A percentile compares a stretch with the other conserved stretches of the same genome.
These are phyloP conservation scores for Lophium mytilinum DNA, from an alignment of 495 filamentous ascomycete genomes.

Conservation along the genomic window DNA sequence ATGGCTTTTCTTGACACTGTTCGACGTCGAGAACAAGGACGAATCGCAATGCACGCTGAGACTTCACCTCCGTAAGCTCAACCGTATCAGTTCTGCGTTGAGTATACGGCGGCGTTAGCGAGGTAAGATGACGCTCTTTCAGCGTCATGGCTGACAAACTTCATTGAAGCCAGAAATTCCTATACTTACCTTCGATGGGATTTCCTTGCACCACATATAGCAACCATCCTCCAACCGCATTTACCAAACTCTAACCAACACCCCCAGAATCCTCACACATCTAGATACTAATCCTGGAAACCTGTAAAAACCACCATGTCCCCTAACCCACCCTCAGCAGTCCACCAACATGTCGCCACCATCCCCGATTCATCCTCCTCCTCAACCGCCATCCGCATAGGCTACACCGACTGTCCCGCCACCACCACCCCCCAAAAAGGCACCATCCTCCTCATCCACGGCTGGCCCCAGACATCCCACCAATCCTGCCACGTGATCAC, in stretches of 20 bases:
- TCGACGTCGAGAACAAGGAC: too few species aligned
- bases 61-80: too few species aligned
- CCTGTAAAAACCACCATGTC: not conserved
- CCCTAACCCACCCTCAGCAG: too few species aligned
- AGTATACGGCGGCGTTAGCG: too few species aligned
- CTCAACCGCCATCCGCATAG: slow-evolving; percentile 4
- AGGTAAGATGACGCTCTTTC: not conserved
- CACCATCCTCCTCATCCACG: slow-evolving; percentile 31
- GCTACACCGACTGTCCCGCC: slow-evolving; percentile 14
- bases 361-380: slow-evolving; percentile 6
- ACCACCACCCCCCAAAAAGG: slow-evolving; percentile 7
- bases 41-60: too few species aligned
- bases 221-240: too few species aligned
- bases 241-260: not conserved
- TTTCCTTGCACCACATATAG: too few species aligned
- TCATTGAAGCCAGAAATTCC: too few species aligned
- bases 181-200: too few species aligned
- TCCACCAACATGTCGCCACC: slow-evolving; percentile 3
- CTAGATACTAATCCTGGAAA: not conserved
- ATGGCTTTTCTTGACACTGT: too few species aligned
- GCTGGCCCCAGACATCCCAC: slow-evolving; percentile 42
- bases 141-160: not conserved
- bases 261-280: not conserved
- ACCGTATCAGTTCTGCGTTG: too few species aligned
- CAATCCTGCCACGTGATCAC: slow-evolving; percentile 39